Evolutionary conservation across 306 rosid genomes (phyloP).

Genomic region (Begonia fuchsioides): DNA sequence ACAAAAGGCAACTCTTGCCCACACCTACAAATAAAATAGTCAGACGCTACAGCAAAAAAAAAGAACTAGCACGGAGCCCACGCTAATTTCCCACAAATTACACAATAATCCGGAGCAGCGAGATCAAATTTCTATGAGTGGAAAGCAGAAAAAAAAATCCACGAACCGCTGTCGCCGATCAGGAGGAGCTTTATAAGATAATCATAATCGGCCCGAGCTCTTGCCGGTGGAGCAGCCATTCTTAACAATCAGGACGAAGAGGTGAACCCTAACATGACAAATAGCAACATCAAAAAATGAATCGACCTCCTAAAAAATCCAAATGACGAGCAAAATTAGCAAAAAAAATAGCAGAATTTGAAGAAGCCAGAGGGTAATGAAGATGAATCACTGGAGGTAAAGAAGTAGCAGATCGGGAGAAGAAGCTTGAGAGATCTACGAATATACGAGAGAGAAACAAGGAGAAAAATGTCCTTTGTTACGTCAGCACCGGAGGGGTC

Average conservation of each 20-base stretch:
- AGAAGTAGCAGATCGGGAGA: background rate
- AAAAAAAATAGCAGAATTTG: background rate
- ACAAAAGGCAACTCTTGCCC: conserved; percentile 94
- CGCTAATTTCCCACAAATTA: background rate
- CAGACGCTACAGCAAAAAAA: conserved; percentile 1
- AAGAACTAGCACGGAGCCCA: background rate
- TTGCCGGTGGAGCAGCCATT: conserved; percentile 78
- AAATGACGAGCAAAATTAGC: background rate
- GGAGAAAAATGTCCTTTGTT: no score
- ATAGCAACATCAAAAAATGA: background rate
- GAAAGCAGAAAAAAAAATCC: conserved; percentile 5
- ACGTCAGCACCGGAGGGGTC: no score
- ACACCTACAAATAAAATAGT: conserved; percentile 41
- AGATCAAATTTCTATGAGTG: conserved; percentile 2
- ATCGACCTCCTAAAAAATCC: background rate
- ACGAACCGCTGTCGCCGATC: conserved; percentile 92
- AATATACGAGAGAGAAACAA: no score
- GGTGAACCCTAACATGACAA: background rate
- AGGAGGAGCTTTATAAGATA: conserved; percentile 86
- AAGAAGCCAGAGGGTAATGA: no score
- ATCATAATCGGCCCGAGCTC: conserved; percentile 98
- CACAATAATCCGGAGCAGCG: background rate
- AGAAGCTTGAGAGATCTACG: background rate
- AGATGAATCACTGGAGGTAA: background rate
- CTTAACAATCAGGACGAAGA: conserved; percentile 6